These are phyloP conservation scores for Avena atlantica DNA, from an alignment of 176 grass and related monocot genomes.

Conservation along the genomic window DNA sequence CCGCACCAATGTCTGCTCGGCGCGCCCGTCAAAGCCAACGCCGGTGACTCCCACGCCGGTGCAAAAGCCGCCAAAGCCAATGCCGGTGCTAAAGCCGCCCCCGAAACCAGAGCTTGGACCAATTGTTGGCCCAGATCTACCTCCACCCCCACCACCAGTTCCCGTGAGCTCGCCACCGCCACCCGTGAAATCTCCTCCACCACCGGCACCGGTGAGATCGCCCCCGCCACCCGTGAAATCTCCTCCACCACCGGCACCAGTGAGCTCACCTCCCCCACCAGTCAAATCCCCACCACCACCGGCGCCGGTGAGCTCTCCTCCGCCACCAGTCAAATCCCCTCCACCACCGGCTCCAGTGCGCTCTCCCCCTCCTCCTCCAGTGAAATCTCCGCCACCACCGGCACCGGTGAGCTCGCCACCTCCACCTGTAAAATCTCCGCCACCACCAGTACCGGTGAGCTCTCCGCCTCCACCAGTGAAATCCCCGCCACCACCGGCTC, in stretches of 20 bases:
- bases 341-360: background rate
- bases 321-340: background rate
- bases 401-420: background rate
- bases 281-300: background rate
- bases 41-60: slow-evolving; percentile 14
- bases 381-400: slow-evolving; percentile 13
- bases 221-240: slow-evolving; percentile 3
- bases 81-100: background rate
- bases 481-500: background rate
- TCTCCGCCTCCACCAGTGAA: background rate
- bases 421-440: slow-evolving; percentile 9
- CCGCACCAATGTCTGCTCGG: slow-evolving; percentile 45
- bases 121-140: background rate
- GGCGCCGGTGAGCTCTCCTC: background rate
- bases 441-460: background rate
- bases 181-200: background rate
- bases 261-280: background rate
- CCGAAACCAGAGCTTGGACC: background rate
- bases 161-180: background rate
- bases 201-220: background rate
- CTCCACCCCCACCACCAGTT: background rate
- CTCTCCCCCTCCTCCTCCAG: slow-evolving; percentile 7
- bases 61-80: background rate
- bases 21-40: background rate
- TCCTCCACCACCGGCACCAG: background rate